Evolutionary conservation across 768 basidiomycete genomes (phyloP).

Genomic region (Astraeus odoratus): DNA sequence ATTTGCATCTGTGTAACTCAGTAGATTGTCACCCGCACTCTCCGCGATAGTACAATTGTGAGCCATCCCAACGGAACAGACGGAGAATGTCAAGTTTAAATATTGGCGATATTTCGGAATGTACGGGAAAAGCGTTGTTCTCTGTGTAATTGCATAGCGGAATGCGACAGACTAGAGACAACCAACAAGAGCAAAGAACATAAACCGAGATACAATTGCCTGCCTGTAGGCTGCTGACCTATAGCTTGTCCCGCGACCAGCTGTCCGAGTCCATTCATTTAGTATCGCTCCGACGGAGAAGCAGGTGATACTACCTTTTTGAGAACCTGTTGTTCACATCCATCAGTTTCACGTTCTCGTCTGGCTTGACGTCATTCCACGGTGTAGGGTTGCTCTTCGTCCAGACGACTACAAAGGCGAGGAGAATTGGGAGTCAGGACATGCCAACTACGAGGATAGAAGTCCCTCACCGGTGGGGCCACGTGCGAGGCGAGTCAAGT

Average conservation of each 20-base stretch:
- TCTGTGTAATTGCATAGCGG: background rate
- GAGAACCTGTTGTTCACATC: slow-evolving; percentile 69
- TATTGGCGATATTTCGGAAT: too few species aligned
- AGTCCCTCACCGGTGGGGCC: slow-evolving; percentile 44
- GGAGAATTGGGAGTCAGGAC: slow-evolving; percentile 1
- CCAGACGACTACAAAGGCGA: slow-evolving; percentile 55
- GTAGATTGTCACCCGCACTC: too few species aligned
- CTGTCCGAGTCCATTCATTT: slow-evolving; percentile 30
- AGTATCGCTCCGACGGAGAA: background rate
- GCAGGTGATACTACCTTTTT: slow-evolving; percentile 38
- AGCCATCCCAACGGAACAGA: too few species aligned
- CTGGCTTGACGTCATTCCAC: slow-evolving; percentile 76
- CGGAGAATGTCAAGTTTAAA: too few species aligned
- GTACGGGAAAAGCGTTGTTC: background rate
- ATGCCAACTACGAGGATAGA: background rate
- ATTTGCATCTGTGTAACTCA: too few species aligned
- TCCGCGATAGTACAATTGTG: too few species aligned
- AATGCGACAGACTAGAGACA: background rate
- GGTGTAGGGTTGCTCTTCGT: slow-evolving; percentile 74
- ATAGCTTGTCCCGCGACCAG: slow-evolving; percentile 73
- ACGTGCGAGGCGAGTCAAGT: slow-evolving; percentile 53
- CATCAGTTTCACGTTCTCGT: slow-evolving; percentile 68
- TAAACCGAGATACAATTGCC: background rate
- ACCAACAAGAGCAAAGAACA: too few species aligned
- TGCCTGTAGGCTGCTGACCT: slow-evolving; percentile 9